These are phyloP conservation scores for Microsporum audouinii DNA, from an alignment of 2,329 filamentous ascomycete genomes.

Conservation along the genomic window DNA sequence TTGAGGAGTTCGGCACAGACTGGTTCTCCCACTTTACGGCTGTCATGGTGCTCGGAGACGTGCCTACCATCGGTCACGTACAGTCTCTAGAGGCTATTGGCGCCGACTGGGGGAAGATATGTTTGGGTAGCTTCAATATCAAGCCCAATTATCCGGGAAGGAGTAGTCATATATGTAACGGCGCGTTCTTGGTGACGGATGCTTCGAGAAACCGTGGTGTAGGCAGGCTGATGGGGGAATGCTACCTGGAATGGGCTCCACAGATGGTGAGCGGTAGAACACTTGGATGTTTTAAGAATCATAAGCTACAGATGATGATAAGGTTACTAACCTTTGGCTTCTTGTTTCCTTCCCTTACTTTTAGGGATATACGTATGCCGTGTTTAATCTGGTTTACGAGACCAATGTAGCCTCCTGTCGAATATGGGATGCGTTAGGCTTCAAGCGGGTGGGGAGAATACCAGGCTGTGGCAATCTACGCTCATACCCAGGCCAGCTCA, in stretches of 20 bases:
- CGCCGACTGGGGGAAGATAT: slow-evolving; percentile 67
- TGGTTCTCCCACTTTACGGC: slow-evolving; percentile 89
- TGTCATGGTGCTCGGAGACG: slow-evolving; percentile 72
- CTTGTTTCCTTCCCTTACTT: slow-evolving; percentile 11
- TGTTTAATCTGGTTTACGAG: slow-evolving; percentile 92
- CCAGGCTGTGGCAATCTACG: slow-evolving; percentile 59
- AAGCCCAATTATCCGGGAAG: slow-evolving; percentile 87
- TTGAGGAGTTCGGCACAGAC: slow-evolving; percentile 66
- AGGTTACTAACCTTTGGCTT: slow-evolving; percentile 21
- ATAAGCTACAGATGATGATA: not conserved
- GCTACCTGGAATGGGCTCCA: slow-evolving; percentile 66
- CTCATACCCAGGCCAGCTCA: slow-evolving; percentile 55
- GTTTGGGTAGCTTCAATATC: slow-evolving; percentile 84
- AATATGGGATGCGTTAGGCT: slow-evolving; percentile 85
- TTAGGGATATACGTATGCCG: slow-evolving; percentile 75
- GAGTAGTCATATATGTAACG: slow-evolving; percentile 77
- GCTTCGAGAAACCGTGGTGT: slow-evolving; percentile 62
- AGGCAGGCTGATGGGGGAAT: slow-evolving; percentile 63
- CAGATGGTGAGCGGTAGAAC: slow-evolving; percentile 37
- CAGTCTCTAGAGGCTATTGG: slow-evolving; percentile 40
- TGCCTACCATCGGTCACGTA: slow-evolving; percentile 50
- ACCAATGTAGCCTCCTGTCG: slow-evolving; percentile 81
- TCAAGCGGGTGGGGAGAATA: slow-evolving; percentile 81
- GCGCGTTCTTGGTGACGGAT: slow-evolving; percentile 63
- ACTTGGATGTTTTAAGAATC: not conserved